phyloP scores from a whole-genome alignment of 306 rosid genomes.

The Morella rubra region DNA sequence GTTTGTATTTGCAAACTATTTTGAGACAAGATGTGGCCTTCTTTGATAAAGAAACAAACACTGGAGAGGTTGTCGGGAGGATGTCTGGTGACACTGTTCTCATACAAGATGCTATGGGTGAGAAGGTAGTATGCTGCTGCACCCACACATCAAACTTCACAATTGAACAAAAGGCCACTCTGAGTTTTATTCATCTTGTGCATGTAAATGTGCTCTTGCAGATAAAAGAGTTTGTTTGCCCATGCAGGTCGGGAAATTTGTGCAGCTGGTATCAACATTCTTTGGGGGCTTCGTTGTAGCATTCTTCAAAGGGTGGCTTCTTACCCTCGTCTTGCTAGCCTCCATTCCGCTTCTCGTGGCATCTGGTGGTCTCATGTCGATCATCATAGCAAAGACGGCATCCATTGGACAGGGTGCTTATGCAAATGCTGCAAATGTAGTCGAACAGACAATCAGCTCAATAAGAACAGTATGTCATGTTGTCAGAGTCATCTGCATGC shows the following conservation, averaged over 20 bases:
- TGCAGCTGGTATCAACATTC: constrained; percentile 67
- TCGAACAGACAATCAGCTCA: constrained; percentile 87
- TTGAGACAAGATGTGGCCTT: constrained; percentile 81
- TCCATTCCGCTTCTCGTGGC: constrained; percentile 70
- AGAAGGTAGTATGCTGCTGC: constrained; percentile 53
- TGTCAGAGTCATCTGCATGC: neutral
- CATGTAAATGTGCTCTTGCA: neutral
- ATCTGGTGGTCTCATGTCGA: constrained; percentile 59
- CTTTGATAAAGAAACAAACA: constrained; percentile 85
- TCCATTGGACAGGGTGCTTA: constrained; percentile 74
- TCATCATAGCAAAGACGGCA: constrained; percentile 54
- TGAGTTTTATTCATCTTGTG: constrained; percentile 3
- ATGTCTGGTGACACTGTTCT: constrained; percentile 96
- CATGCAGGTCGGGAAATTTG: constrained; percentile 49
- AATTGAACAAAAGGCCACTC: neutral
- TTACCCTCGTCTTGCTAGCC: constrained; percentile 68
- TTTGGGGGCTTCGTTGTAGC: constrained; percentile 66
- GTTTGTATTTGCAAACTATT: constrained; percentile 78
- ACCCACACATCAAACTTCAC: constrained; percentile 1
- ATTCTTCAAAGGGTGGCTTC: constrained; percentile 82
- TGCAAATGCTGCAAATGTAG: constrained; percentile 74
- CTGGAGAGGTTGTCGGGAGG: constrained; percentile 83
- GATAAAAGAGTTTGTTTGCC: constrained; percentile 5
- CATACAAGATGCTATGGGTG: constrained; percentile 97
- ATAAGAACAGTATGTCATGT: constrained; percentile 68